phyloP scores from a whole-genome alignment of 306 rosid genomes.

The Purshia tridentata region DNA sequence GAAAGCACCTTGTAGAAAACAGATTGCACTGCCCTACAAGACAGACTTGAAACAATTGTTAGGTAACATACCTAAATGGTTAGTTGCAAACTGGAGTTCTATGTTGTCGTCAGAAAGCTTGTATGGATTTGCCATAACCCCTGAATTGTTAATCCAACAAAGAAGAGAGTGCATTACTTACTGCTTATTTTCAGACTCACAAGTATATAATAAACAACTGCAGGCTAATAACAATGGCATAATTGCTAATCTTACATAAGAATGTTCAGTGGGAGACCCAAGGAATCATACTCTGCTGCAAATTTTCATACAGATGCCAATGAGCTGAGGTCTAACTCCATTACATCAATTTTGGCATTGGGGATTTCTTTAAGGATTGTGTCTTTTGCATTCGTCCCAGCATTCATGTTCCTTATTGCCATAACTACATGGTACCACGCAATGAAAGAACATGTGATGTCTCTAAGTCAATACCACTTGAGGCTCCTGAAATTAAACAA shows the following conservation, averaged over 20 bases:
- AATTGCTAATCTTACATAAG: no score
- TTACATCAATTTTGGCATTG: constrained; percentile 53
- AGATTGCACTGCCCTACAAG: background rate
- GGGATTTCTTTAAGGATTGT: constrained; percentile 48
- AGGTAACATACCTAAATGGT: constrained; percentile 61
- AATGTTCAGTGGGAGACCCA: no score
- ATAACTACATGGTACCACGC: constrained; percentile 67
- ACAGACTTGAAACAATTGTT: constrained; percentile 2
- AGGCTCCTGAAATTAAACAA: constrained; percentile 55
- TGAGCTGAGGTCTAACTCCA: constrained; percentile 69
- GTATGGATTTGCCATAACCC: constrained; percentile 61
- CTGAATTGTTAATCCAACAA: constrained; percentile 77
- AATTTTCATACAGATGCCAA: constrained; percentile 61
- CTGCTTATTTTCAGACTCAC: background rate
- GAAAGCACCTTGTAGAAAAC: background rate
- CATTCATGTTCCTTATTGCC: constrained; percentile 66
- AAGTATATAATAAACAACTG: constrained; percentile 10
- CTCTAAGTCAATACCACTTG: constrained; percentile 74
- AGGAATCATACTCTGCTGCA: no score
- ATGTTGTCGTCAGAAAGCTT: constrained; percentile 64
- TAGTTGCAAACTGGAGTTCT: constrained; percentile 80
- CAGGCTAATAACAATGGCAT: no score
- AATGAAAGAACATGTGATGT: constrained; percentile 57
- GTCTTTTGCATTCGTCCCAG: constrained; percentile 48
- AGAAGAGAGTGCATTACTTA: constrained; percentile 14